phyloP scores from a whole-genome alignment of 441 rosid genomes.

The Cnidoscolus chayamansa region DNA sequence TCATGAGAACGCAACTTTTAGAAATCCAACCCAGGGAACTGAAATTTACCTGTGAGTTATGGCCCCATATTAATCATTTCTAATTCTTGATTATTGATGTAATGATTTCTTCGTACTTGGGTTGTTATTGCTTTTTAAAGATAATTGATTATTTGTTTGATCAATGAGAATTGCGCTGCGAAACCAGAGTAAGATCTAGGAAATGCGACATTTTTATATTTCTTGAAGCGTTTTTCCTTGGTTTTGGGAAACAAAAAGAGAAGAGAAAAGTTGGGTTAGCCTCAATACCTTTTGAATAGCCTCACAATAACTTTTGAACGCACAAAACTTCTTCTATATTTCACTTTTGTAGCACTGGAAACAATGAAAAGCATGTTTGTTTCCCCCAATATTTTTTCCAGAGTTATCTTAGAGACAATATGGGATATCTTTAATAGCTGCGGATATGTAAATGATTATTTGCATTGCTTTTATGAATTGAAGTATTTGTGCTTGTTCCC shows the following conservation, averaged over 20 bases:
- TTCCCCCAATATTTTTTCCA: background rate
- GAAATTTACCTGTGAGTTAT: conserved; percentile 54
- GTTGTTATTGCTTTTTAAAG: background rate
- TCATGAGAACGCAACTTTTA: conserved; percentile 51
- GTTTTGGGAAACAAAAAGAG: background rate
- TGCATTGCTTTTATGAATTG: background rate
- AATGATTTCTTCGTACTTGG: too few species aligned
- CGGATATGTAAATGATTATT: background rate
- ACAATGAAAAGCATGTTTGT: background rate
- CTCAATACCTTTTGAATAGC: too few species aligned
- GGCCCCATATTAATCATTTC: conserved; percentile 13
- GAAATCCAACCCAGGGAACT: conserved; percentile 73
- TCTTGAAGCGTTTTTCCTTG: background rate
- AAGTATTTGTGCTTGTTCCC: background rate
- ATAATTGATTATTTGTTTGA: conserved; percentile 3
- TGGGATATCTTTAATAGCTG: background rate
- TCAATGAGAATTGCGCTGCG: background rate
- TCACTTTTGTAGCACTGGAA: background rate
- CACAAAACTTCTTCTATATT: background rate
- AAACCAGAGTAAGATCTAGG: background rate
- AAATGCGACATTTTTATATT: background rate
- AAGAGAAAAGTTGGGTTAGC: background rate
- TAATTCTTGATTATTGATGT: background rate
- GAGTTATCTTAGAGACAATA: background rate
- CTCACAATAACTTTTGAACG: background rate